Evolutionary conservation across 352 stramenopile species (phyloP), one percentile per base, ranked within the genome.

Genomic region (Phytopythium sindhum): DNA sequence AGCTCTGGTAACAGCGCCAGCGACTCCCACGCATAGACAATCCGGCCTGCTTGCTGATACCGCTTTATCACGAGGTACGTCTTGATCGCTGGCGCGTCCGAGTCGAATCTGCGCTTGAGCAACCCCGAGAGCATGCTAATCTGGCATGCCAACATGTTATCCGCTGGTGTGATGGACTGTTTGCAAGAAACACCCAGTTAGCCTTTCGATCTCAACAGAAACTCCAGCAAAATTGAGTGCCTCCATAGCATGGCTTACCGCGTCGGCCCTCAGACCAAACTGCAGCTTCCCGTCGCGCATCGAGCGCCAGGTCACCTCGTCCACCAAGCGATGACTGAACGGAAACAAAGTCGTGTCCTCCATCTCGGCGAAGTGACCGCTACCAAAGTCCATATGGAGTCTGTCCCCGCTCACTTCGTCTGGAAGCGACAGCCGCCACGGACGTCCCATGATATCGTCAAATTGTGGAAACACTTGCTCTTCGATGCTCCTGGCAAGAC

Each of bases 11-110:
- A 35, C n/a, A 60, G 26, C n/a, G 17, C 21, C 51, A 57, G 28
- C 29, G 51, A 12, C 29, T 57, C 51, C 57, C 69, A 77, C 0
- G 67, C 48, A 39, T 77, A 77, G 5, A 64, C 48, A 6, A 69
- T 31, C 1, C 67, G 50, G 37, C 57, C 26, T 1, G 61, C 21
- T 8, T 67, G 65, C 6, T 3, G n/a, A 9, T 74, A 70, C 11
- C 73, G 67, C 63, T 78, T 80, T 48, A 76, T 10, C n/a, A 60
- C 35, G n/a, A 60, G 53, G 35, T 60, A 60, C 4, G 24, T 57
- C 51, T 44, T 57, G 51, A 44, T 28, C 12, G 15, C 6, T 4
- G 11, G 3, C 17, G 35, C 7, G 1, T 29, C 51, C n/a, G 51
- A 39, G 14, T 57, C 21, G 51, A 23, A 9, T 19, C n/a, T 12